phyloP scores from a whole-genome alignment of 2,329 filamentous ascomycete species.

The Curvularia sp. region DNA sequence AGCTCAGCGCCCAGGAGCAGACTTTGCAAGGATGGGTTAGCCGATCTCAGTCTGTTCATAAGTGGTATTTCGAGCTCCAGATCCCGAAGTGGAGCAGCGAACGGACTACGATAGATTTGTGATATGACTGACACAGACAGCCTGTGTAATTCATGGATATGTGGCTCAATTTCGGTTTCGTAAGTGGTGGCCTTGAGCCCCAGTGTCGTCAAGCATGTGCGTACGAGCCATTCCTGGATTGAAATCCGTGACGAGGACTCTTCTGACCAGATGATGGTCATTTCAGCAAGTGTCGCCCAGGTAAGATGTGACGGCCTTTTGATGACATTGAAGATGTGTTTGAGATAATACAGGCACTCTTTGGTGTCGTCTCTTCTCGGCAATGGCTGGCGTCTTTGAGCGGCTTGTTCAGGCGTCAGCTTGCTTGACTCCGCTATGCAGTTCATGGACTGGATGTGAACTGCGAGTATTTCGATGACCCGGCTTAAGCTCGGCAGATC shows the following conservation, averaged over 20 bases:
- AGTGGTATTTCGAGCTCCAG: slow-evolving; percentile 74
- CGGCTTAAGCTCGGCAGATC: slow-evolving; percentile 61
- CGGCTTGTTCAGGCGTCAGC: slow-evolving; percentile 20
- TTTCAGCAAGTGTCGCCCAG: slow-evolving; percentile 73
- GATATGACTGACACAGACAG: slow-evolving; percentile 69
- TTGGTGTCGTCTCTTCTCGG: slow-evolving; percentile 69
- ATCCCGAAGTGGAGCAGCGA: slow-evolving; percentile 64
- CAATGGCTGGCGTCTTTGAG: slow-evolving; percentile 4
- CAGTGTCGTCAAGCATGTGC: slow-evolving; percentile 70
- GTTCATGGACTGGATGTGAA: slow-evolving; percentile 42
- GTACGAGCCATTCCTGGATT: slow-evolving; percentile 72
- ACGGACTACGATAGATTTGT: slow-evolving; percentile 71
- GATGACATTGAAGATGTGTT: slow-evolving; percentile 75
- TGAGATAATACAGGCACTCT: slow-evolving; percentile 78
- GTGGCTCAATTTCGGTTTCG: slow-evolving; percentile 46
- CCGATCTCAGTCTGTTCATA: slow-evolving; percentile 69
- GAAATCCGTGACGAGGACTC: slow-evolving; percentile 56
- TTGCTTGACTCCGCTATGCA: slow-evolving; percentile 33
- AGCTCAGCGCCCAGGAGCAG: slow-evolving; percentile 80
- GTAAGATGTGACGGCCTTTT: slow-evolving; percentile 71
- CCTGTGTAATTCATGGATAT: slow-evolving; percentile 71
- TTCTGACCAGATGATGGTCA: slow-evolving; percentile 59
- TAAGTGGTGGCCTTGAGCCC: slow-evolving; percentile 51
- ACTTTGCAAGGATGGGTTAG: slow-evolving; percentile 72
- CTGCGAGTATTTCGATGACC: slow-evolving; percentile 50